Evolutionary conservation across 495 filamentous ascomycete species (phyloP).

Genomic region (Darksidea phi): DNA sequence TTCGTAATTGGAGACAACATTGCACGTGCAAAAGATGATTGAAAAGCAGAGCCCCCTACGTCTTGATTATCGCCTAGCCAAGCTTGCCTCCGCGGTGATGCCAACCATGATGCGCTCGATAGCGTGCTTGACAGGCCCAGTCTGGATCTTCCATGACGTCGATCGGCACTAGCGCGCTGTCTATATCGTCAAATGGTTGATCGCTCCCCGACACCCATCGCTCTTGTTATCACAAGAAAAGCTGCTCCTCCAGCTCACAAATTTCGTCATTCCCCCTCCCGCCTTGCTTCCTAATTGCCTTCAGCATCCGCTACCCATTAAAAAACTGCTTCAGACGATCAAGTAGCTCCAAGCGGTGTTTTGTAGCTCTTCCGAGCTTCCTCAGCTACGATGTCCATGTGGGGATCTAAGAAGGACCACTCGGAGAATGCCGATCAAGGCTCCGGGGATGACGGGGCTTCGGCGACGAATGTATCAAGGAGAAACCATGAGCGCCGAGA

Average conservation of each 20-base stretch:
- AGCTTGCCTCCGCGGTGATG: too few species aligned
- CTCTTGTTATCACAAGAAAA: neutral
- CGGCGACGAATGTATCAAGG: neutral
- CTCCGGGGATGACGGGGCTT: constrained; percentile 5
- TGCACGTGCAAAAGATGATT: too few species aligned
- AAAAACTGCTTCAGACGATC: neutral
- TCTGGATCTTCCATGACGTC: constrained; percentile 15
- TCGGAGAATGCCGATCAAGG: constrained; percentile 10
- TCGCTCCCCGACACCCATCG: neutral
- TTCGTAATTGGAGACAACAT: too few species aligned
- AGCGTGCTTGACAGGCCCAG: neutral
- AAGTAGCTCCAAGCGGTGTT: neutral
- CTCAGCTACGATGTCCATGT: constrained; percentile 10
- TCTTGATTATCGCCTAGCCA: too few species aligned
- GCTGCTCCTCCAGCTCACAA: neutral
- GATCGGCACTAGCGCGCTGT: neutral
- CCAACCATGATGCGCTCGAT: constrained; percentile 1
- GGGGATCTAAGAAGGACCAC: constrained; percentile 34
- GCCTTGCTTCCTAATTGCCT: neutral
- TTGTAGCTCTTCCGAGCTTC: neutral
- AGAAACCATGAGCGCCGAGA: constrained; percentile 11
- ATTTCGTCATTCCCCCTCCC: neutral
- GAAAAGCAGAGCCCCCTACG: too few species aligned
- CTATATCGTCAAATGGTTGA: neutral
- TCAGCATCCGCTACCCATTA: neutral